Evolutionary conservation across 2,329 filamentous ascomycete genomes (phyloP), one percentile per base, ranked within the genome.

Genomic region (Colletotrichum sp.): DNA sequence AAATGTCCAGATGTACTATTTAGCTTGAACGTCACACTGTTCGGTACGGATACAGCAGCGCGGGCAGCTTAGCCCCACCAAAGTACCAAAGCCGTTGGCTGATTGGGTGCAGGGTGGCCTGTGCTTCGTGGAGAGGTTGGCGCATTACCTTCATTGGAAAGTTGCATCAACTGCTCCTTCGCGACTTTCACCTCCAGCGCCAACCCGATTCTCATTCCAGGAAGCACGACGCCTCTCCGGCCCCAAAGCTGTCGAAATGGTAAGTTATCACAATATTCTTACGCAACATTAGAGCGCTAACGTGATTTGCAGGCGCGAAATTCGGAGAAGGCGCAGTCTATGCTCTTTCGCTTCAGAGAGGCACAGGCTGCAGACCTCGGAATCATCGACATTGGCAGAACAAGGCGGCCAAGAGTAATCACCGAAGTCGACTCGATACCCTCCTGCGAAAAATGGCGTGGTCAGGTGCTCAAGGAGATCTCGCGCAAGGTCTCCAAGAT

Each of bases 271-370:
- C 1, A n/a, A 5, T 14, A 24, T 10, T 10, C 2, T 0, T 16
- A 4, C 10, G 28, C 5, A 6, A 0, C 8, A 3, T 3, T 30
- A 13, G 5, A 36, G 12, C 4, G 56, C 71, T 76, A 66, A 76
- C 38, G 43, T n/a, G 32, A n/a, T 48, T 48, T 28, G 14, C 80
- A 96, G 96, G 96, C 96, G 82, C 96, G 96, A 83, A 98, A 98
- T 86, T 96, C 95, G 61, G 96, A 98, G 90, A 99, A 98, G 86
- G 96, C 97, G 82, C 97, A 99, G 89, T 98, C 96, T 63, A 99
- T 99, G 96, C 96, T 99, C 85, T 99, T 98, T 89, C 96, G 97
- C 90, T 99, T 99, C 90, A 95, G 97, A 85, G 97, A 98, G 82
- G 95, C 96, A 81, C 97, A 98, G 91, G 96, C 96, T 79, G 95